Evolutionary conservation across 495 filamentous ascomycete species (phyloP).

Genomic region (Lasiosphaeris hirsuta): DNA sequence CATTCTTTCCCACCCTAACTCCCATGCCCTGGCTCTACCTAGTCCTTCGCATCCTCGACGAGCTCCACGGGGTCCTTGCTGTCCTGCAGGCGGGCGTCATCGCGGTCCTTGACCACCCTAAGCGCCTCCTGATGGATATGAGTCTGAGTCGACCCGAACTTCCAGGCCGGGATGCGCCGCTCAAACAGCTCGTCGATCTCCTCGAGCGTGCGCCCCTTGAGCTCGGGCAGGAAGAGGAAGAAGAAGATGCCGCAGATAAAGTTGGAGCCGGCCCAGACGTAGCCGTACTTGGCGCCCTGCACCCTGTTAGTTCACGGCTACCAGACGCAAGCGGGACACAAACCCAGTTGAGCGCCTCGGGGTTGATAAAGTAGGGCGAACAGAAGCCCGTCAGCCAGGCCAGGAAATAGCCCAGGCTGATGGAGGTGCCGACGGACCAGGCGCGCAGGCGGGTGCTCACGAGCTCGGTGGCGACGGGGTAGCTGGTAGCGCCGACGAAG

Average conservation of each 20-base stretch:
- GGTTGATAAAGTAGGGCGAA: conserved; percentile 26
- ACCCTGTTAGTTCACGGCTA: not conserved
- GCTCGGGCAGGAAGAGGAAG: conserved; percentile 45
- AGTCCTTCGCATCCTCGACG: no score
- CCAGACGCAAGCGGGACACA: not conserved
- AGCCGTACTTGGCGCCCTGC: conserved; percentile 47
- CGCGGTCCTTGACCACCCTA: conserved; percentile 27
- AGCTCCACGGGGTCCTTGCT: no score
- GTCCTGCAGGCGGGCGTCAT: no score
- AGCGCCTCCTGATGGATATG: conserved; percentile 33
- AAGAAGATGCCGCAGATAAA: conserved; percentile 47
- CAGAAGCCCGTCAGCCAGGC: conserved; percentile 14
- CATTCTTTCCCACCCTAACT: no score
- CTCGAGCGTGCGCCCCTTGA: conserved; percentile 56
- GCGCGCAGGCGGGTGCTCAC: conserved; percentile 5
- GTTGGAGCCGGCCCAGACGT: conserved; percentile 34
- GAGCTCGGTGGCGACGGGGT: conserved; percentile 7
- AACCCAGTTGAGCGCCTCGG: conserved; percentile 43
- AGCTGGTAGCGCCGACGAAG: conserved; percentile 30
- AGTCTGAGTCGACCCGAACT: conserved; percentile 37
- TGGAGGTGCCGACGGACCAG: not conserved
- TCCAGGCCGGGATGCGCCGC: conserved; percentile 33
- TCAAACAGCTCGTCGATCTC: conserved; percentile 55
- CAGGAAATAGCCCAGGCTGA: not conserved
- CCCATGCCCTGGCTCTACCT: no score